These are phyloP conservation scores for Euphorbia tirucalli DNA, from an alignment of 345 rosid species.

Conservation along the genomic window DNA sequence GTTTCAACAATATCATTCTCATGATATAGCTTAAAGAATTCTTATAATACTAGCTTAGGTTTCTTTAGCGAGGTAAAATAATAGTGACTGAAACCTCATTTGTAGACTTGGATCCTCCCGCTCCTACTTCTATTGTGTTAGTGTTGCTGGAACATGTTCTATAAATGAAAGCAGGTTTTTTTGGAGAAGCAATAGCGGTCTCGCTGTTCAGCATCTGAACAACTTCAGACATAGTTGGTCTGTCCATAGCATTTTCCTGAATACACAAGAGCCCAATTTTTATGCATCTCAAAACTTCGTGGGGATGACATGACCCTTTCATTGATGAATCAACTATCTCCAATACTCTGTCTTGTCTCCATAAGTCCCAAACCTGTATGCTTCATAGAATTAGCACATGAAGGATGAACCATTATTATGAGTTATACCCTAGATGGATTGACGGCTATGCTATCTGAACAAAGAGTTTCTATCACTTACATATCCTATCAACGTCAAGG, in stretches of 20 bases:
- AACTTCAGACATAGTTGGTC: conserved; percentile 13
- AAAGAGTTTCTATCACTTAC: conserved; percentile 12
- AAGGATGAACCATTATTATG: background rate
- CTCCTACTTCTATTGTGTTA: background rate
- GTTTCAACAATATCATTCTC: background rate
- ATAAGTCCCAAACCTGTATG: conserved; percentile 18
- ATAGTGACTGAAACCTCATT: background rate
- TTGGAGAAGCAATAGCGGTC: background rate
- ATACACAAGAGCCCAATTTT: conserved; percentile 19
- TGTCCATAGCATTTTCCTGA: background rate
- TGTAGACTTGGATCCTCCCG: background rate
- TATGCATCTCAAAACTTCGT: conserved; percentile 12
- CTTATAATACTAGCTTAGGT: background rate
- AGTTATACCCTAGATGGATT: background rate
- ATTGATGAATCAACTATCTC: conserved; percentile 17
- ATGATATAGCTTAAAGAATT: background rate
- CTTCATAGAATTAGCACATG: background rate
- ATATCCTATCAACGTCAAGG: conserved; percentile 3
- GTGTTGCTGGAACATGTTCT: background rate
- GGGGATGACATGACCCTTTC: background rate
- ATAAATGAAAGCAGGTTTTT: conserved; percentile 10
- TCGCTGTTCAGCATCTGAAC: conserved; percentile 11
- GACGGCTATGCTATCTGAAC: background rate
- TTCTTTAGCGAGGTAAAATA: background rate
- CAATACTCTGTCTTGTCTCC: conserved; percentile 1